A percentile compares a stretch with the other conserved stretches of the same genome.
Evolutionary conservation across 306 rosid genomes (phyloP).

Genomic region (Sicyos edulis): DNA sequence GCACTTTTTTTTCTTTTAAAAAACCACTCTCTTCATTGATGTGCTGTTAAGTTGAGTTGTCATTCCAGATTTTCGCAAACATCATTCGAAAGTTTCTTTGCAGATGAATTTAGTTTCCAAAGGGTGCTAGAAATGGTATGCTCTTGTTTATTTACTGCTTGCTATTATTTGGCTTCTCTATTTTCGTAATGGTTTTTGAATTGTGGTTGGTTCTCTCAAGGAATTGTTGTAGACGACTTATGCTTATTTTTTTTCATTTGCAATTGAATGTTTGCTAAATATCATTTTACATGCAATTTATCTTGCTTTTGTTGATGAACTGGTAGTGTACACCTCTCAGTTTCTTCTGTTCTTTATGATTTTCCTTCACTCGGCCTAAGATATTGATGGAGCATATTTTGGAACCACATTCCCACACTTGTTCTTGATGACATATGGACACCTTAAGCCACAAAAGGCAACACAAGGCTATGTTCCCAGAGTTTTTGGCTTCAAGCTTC

Average conservation of each 20-base stretch:
- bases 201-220: not conserved
- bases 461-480: constrained; percentile 64
- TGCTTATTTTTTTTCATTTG: not conserved
- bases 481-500: constrained; percentile 80
- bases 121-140: not conserved
- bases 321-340: not conserved
- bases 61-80: not conserved
- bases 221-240: not conserved
- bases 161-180: not conserved
- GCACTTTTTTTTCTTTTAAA: not conserved
- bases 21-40: not conserved
- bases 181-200: not conserved
- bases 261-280: not conserved
- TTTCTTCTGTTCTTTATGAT: constrained; percentile 9
- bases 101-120: not conserved
- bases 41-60: not conserved
- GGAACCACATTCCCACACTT: constrained; percentile 81
- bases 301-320: constrained; percentile 2
- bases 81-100: not conserved
- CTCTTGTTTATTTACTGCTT: not conserved
- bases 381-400: constrained; percentile 83
- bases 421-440: constrained; percentile 72
- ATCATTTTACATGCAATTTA: not conserved
- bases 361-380: constrained; percentile 44
- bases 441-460: constrained; percentile 70